Base-by-base conservation (phyloP, 257 asterid genomes). In the Scutellaria barbata region DNA sequence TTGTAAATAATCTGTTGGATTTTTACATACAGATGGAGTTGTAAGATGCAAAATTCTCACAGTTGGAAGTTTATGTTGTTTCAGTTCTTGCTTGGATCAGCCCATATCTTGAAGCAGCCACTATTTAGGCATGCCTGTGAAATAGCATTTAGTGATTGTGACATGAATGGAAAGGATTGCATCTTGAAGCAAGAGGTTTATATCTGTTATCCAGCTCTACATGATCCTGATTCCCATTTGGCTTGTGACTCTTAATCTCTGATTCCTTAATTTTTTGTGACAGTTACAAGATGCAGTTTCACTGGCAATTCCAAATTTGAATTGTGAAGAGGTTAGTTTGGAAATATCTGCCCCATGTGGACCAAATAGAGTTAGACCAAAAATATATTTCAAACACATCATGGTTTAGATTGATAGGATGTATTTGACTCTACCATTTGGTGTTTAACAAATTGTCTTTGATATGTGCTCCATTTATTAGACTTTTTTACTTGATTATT, bases 61-160 rank as follows among this genome's bases (percentile, higher is more conserved):
- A 5, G 12, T 71, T 67, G 30, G 45, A 63, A 50, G 66, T 47
- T 64, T 67, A 9, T 74, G 60, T 77, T 50, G 46, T 80, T 88
- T 45, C 95, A 95, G 99, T 95, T 95, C 84, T 86, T 95, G 89
- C 73, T 89, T 35, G 97, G 95, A 68, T 95, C 99, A 65, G 90
- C 94, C 69, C 85, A 89, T 80, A 64, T 95, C 68, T 76, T 92
- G 95, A 95, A 85, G 86, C 97, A 87, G 81, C 94, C 90, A 41
- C 75, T 76, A 30, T 95, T 90, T 76, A 77, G 59, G 18, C 87
- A 72, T 35, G 90, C 92, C 37, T 87, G 96, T 79, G 99, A 89
- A 77, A 66, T 79, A 57, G 97, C 95, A 55, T 95, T 92, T 79
- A 78, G 73, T 45, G 86, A 74, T 77, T 89, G 95, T 47, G 89